These are phyloP conservation scores for Speleostelium caveatum DNA, from an alignment of 78 protist genomes.

Conservation along the genomic window DNA sequence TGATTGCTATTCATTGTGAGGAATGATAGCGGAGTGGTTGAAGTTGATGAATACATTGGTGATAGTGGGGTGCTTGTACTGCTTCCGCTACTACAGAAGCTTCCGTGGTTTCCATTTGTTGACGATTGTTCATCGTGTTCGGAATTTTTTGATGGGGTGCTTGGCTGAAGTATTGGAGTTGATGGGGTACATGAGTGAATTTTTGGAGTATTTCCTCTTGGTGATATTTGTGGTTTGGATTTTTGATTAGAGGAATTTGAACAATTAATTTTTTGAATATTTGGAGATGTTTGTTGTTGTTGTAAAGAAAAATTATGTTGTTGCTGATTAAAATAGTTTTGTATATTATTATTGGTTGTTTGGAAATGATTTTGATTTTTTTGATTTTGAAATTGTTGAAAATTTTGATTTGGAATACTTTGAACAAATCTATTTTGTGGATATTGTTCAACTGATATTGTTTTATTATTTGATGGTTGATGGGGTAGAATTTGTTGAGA, in stretches of 20 bases:
- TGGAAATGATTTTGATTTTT: too few relatives aligned
- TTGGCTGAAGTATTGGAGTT: too few relatives aligned
- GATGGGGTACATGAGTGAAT: too few relatives aligned
- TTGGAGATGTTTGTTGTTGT: not conserved
- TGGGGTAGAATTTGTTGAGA: not conserved
- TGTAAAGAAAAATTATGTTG: not conserved
- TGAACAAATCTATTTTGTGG: not conserved
- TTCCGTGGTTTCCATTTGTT: not conserved
- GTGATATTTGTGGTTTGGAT: not conserved
- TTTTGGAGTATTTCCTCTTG: not conserved
- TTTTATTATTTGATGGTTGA: not conserved
- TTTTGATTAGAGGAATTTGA: not conserved
- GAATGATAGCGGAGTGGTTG: constrained; percentile 47
- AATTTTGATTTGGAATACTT: not conserved
- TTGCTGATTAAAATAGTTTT: not conserved
- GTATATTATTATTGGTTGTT: not conserved
- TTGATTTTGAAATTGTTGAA: not conserved
- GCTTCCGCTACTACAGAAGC: not conserved
- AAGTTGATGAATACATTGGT: constrained; percentile 20
- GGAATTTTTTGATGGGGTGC: too few relatives aligned
- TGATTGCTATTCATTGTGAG: not conserved
- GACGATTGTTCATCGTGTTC: too few relatives aligned
- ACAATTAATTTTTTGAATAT: not conserved
- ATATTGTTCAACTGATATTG: not conserved
- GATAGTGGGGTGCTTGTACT: not conserved